These are phyloP conservation scores for Globisporangium megalacanthum DNA, from an alignment of 352 stramenopile species.

Conservation along the genomic window DNA sequence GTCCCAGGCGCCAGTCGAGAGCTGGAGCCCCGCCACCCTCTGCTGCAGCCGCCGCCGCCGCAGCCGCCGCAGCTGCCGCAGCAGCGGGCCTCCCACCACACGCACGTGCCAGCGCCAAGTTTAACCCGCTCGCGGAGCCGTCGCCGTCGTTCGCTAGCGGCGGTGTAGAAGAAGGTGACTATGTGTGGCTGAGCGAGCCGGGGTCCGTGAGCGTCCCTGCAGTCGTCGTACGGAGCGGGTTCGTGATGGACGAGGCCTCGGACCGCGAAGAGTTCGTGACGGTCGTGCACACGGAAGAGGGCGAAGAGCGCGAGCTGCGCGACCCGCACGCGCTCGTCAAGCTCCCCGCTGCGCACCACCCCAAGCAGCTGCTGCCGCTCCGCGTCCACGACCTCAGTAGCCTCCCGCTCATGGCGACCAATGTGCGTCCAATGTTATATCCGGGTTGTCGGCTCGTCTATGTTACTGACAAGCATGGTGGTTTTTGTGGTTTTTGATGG, in stretches of 20 bases:
- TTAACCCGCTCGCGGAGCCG: slow-evolving; percentile 11
- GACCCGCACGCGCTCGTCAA: slow-evolving; percentile 49
- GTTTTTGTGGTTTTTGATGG: too few relatives aligned
- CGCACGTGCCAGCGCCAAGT: slow-evolving; percentile 5
- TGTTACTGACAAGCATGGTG: too few relatives aligned
- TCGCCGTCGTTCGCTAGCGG: slow-evolving; percentile 5
- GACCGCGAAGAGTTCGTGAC: slow-evolving; percentile 65
- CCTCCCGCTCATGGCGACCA: slow-evolving; percentile 59
- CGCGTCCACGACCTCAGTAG: slow-evolving; percentile 63
- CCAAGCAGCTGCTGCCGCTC: slow-evolving; percentile 50
- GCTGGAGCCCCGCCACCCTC: slow-evolving; percentile 1
- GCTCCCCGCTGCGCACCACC: slow-evolving; percentile 52
- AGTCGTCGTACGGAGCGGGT: slow-evolving; percentile 57
- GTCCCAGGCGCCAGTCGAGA: neutral
- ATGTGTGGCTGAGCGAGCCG: slow-evolving; percentile 59
- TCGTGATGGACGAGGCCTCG: slow-evolving; percentile 47
- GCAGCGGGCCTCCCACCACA: slow-evolving; percentile 6
- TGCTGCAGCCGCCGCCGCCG: slow-evolving; percentile 8
- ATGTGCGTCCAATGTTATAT: slow-evolving; percentile 37
- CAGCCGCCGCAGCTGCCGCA: slow-evolving; percentile 7
- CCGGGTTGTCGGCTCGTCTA: too few relatives aligned
- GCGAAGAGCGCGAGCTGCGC: slow-evolving; percentile 70
- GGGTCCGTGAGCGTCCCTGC: slow-evolving; percentile 45
- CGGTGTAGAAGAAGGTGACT: slow-evolving; percentile 63
- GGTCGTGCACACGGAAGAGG: slow-evolving; percentile 78